Evolutionary conservation across 306 rosid species (phyloP).

Genomic region (Sphenostylis stenocarpa): DNA sequence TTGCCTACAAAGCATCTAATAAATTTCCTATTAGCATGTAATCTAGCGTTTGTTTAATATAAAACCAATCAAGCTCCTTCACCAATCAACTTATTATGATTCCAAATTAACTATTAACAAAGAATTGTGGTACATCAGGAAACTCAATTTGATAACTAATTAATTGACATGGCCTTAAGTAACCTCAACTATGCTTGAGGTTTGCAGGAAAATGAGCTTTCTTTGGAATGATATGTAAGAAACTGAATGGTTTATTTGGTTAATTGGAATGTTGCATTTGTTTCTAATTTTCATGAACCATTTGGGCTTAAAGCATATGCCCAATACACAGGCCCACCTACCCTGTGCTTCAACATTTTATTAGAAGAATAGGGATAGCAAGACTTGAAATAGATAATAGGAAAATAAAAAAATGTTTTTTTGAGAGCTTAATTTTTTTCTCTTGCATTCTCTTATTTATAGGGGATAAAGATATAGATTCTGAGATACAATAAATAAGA

Average conservation of each 20-base stretch:
- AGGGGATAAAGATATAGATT: no score
- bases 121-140: neutral
- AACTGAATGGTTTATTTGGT: constrained; percentile 9
- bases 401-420: no score
- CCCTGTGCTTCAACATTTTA: neutral
- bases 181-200: constrained; percentile 7
- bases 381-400: no score
- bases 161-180: neutral
- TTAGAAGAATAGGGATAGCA: neutral
- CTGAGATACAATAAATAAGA: no score
- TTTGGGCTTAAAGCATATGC: neutral
- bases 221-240: neutral
- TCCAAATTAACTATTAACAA: constrained; percentile 12
- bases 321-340: neutral
- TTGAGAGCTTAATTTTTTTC: no score
- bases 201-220: constrained; percentile 11
- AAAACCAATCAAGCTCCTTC: neutral
- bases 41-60: neutral
- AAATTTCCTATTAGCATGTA: neutral
- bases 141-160: neutral
- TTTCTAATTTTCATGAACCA: neutral
- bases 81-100: neutral
- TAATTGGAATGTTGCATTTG: neutral
- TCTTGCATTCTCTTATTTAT: no score
- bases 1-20: neutral